Percentiles rank a stretch among this genome's conserved stretches.
Evolutionary conservation across 352 stramenopile genomes (phyloP).

Genomic region (Blastocystis hominis): DNA sequence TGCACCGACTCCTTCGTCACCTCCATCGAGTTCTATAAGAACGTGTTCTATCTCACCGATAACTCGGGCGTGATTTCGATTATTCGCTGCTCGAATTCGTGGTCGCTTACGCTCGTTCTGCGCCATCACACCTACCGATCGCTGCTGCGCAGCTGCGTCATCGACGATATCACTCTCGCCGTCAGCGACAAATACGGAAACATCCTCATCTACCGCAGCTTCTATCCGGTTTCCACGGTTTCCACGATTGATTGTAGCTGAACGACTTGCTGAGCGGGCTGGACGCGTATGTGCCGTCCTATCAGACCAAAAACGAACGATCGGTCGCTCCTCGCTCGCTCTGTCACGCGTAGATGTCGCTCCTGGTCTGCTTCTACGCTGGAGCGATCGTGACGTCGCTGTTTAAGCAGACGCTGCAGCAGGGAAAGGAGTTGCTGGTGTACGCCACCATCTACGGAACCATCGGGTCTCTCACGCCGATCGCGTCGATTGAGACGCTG

Average conservation of each 20-base stretch:
- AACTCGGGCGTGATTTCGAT: conserved; percentile 14
- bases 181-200: conserved; percentile 58
- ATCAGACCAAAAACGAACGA: background rate
- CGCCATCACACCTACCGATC: conserved; percentile 29
- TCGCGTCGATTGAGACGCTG: conserved; percentile 14
- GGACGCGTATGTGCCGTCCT: background rate
- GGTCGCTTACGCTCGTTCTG: background rate
- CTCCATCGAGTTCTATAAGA: background rate
- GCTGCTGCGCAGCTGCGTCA: background rate
- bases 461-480: background rate
- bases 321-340: background rate
- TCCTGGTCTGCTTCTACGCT: background rate
- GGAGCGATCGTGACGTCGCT: conserved; percentile 20
- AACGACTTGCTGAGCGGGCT: background rate
- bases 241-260: background rate
- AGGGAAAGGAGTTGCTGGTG: conserved; percentile 10
- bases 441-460: conserved; percentile 32
- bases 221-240: background rate
- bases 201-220: conserved; percentile 13
- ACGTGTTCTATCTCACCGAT: conserved; percentile 11
- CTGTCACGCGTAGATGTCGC: background rate
- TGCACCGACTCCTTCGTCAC: conserved; percentile 46
- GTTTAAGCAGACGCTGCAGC: background rate
- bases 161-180: conserved; percentile 15
- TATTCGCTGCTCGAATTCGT: background rate